These are phyloP conservation scores for Aspergillus spinulosporus DNA, from an alignment of 2,329 filamentous ascomycete species.

Conservation along the genomic window DNA sequence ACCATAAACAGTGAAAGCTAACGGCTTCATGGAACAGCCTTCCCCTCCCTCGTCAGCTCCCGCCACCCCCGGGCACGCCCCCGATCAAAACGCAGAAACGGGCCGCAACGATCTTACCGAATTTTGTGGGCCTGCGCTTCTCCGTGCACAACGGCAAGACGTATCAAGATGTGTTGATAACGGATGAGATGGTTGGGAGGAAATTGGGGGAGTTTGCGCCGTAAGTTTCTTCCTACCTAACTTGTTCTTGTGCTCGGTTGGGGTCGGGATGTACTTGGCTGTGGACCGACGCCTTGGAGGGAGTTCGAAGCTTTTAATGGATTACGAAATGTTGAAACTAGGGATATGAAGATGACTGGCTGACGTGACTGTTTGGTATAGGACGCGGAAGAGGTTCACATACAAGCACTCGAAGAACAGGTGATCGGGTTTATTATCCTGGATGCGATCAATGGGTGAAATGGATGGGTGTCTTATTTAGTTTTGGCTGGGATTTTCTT, in stretches of 20 bases:
- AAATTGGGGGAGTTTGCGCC: conserved; percentile 89
- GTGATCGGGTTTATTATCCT: conserved; percentile 35
- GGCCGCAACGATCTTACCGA: conserved; percentile 84
- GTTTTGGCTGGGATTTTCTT: neutral
- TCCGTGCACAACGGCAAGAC: conserved; percentile 89
- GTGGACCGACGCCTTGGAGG: neutral
- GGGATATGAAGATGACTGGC: neutral
- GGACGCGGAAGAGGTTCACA: conserved; percentile 66
- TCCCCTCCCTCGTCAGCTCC: conserved; percentile 42
- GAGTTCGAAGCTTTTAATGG: no score
- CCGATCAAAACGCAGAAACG: conserved; percentile 86
- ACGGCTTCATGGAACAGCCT: conserved; percentile 31
- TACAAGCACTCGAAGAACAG: conserved; percentile 73
- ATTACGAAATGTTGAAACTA: no score
- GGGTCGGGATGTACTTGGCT: neutral
- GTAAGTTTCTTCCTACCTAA: conserved; percentile 58
- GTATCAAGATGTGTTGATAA: conserved; percentile 79
- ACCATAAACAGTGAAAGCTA: neutral
- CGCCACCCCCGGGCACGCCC: conserved; percentile 62
- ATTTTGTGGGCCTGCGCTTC: conserved; percentile 86
- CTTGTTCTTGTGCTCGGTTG: neutral
- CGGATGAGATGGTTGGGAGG: conserved; percentile 94
- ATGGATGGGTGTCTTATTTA: neutral
- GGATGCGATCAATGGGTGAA: neutral
- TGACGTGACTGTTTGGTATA: conserved; percentile 33